Percentiles rank a stretch among this genome's conserved stretches.
phyloP scores from a whole-genome alignment of 75 land plant genomes.

The Cryptomeria japonica region DNA sequence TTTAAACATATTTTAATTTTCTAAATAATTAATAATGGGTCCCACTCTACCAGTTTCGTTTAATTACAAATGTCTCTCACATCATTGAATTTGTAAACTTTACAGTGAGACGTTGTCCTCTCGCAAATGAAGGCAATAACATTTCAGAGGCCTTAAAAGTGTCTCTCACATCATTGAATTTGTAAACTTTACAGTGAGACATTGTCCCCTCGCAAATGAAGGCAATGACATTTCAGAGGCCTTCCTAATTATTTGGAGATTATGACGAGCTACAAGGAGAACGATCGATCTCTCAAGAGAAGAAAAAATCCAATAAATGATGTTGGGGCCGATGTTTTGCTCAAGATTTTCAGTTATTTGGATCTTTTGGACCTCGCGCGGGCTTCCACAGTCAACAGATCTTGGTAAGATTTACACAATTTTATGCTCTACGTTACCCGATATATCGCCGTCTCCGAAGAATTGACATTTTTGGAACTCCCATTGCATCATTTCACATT shows the following conservation, averaged over 20 bases:
- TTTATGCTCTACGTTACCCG: neutral
- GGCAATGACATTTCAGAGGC: neutral
- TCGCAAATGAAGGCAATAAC: too few relatives aligned
- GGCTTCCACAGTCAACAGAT: neutral
- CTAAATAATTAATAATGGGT: too few relatives aligned
- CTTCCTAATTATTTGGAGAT: neutral
- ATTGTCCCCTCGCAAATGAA: too few relatives aligned
- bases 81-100: too few relatives aligned
- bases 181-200: too few relatives aligned
- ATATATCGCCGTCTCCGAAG: neutral
- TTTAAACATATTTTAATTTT: too few relatives aligned
- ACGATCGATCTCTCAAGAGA: neutral
- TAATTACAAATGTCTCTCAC: too few relatives aligned
- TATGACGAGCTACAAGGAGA: neutral
- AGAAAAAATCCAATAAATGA: neutral
- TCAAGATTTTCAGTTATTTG: neutral
- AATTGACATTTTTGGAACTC: neutral
- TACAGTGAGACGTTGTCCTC: too few relatives aligned
- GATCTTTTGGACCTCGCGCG: neutral
- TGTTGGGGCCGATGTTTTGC: neutral
- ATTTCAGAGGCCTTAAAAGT: neutral
- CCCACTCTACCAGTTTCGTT: too few relatives aligned
- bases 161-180: too few relatives aligned
- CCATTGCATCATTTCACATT: neutral
- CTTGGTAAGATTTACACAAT: neutral